Base-by-base conservation (phyloP, 2,329 filamentous ascomycete species). In the Verticillium tricorpus region DNA sequence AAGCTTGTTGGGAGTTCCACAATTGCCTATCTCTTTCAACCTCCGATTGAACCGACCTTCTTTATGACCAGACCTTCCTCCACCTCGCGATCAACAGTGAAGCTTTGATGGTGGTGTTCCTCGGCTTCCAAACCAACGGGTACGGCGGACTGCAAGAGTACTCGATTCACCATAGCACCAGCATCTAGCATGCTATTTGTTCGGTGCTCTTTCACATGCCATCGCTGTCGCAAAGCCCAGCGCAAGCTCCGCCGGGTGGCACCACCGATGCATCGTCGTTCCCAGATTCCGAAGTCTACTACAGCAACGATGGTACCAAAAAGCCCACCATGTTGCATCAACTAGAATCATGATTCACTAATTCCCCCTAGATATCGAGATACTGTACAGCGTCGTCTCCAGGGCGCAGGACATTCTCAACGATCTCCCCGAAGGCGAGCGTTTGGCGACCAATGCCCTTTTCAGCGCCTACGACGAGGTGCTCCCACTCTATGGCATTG, bases 391-490 rank as follows among this genome's bases (percentile, higher is more conserved):
- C 62, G 91, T 97, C 69, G 88, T 96, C 69, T 79, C 81, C 64
- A 82, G 84, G 68, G 93, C 91, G 54, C 86, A 93, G 76, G 78
- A 84, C 50, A 82, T 90, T 34, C 80, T 86, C 60, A 78, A 84
- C 56, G 75, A 75, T 12, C 77, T 85, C 2, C 79, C 85, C 1
- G 84, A 88, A 61, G 82, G 82, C 57, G 85, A 89, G 68, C 83
- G 85, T 61, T 80, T 90, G 25, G 88, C 91, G 3, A 92, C 89
- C 62, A 87, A 88, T 70, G 91, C 92, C 11, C 83, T 97, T 19
- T 96, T 96, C 75, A 82, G 84, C 60, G 91, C 92, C 34, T 96
- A 96, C 72, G 89, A 95, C 70, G 81, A 85, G 61, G 82, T 93
- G 52, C 83, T 96, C n/a, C 85, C 85, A 5, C 80, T 86, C 66